Base-by-base conservation (phyloP, 176 grass and related monocot genomes). In the Hyparrhenia diplandra region DNA sequence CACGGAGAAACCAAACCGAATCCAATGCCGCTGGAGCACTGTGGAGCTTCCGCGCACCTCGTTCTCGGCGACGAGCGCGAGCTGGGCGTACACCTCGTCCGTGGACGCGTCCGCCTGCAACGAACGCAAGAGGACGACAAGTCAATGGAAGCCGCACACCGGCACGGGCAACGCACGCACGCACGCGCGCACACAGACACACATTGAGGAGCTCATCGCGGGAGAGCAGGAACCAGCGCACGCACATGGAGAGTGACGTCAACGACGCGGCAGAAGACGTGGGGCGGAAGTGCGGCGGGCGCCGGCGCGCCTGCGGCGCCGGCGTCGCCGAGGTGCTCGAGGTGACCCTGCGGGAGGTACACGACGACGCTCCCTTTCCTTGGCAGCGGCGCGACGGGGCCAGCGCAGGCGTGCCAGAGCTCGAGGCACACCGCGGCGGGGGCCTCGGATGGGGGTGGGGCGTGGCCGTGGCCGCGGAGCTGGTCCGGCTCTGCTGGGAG, bases 21-120 rank as follows among this genome's bases (percentile, higher is more conserved):
- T 28, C 61, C 10, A 77, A 57, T 42, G 34, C 5, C 14, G 46
- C 24, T 8, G 72, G 51, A 35, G 20, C 25, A 64, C 21, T 25
- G 43, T 13, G n/a, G n/a, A 2, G 21, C 29, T 27, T 4, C 9
- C 17, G 14, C 64, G 40, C 37, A 97, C 94, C 94, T 99, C 92
- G 36, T 29, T 90, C 70, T 93, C 90, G 10, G 89, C 72, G 3
- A 83, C 64, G 30, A 99, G 87, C 14, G 85, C 85, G 64, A 99
- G 97, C 91, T 99, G 91, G 28, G 87, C 85, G 62, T 99, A 99
- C 47, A 99, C 93, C 89, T 99, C 93, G 55, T 99, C 97, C 5
- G 90, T 92, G 25, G 77, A 81, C 34, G 86, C 85, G 79, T 93
- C 93, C 67, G 93, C 97, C 97, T 99, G 79, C 85, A 84, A 27